Percentiles rank a stretch among this genome's conserved stretches.
Conservation (phyloP, 768 basidiomycete genomes). For the Lactarius evosmus region DNA sequence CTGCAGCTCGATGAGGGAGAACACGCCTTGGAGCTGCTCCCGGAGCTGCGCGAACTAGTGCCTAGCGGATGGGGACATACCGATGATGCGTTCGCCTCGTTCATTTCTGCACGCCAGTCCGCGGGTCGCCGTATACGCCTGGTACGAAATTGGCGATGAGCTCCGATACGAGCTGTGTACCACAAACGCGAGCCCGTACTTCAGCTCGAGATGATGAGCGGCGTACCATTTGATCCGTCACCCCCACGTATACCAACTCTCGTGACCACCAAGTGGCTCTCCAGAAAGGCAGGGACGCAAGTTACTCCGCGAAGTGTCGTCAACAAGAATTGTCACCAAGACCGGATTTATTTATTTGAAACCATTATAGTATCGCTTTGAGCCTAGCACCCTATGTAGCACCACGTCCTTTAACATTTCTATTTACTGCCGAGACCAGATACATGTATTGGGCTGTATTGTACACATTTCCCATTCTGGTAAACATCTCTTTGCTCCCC, state of each 20-base stretch:
- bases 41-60: background rate
- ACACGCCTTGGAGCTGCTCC: background rate
- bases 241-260: too few species aligned
- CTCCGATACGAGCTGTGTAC: background rate
- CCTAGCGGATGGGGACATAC: conserved; percentile 3
- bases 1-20: background rate
- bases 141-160: background rate
- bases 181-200: background rate
- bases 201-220: background rate
- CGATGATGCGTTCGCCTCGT: background rate
- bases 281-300: too few species aligned
- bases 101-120: background rate
- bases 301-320: too few species aligned
- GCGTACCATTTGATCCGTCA: background rate
- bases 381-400: too few species aligned
- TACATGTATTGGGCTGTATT: background rate
- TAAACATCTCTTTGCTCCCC: background rate
- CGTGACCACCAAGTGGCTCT: too few species aligned
- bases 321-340: background rate
- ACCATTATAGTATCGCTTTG: too few species aligned
- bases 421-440: too few species aligned
- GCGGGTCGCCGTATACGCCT: background rate
- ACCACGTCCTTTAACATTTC: too few species aligned
- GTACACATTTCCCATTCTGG: background rate
- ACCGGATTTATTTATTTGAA: too few species aligned